Conservation (phyloP, 2,329 filamentous ascomycete species). For the Penicillium rolfsii region DNA sequence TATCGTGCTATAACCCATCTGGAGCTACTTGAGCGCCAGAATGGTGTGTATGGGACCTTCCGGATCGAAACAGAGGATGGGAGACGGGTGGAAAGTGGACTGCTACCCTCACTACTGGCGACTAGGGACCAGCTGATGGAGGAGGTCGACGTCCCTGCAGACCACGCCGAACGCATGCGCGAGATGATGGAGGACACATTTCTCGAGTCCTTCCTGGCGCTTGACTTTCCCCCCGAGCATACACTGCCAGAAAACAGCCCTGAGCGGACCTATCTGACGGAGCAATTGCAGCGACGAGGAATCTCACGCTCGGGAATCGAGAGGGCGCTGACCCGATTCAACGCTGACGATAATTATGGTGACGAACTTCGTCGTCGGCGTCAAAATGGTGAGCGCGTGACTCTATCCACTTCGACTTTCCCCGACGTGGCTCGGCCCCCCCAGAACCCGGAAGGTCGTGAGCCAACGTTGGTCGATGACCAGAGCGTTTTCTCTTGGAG, state of each 20-base stretch:
- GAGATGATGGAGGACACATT: constrained; percentile 51
- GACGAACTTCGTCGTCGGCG: constrained; percentile 44
- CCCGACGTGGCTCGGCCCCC: constrained; percentile 32
- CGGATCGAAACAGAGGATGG: constrained; percentile 49
- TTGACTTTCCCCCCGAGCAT: constrained; percentile 46
- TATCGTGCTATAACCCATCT: constrained; percentile 45
- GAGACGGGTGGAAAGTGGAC: constrained; percentile 45
- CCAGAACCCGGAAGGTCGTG: constrained; percentile 37
- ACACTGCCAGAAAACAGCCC: constrained; percentile 37
- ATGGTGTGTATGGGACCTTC: constrained; percentile 48
- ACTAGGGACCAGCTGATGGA: constrained; percentile 49
- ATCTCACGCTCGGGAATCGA: constrained; percentile 45
- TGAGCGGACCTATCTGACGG: constrained; percentile 43
- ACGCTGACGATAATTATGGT: constrained; percentile 45
- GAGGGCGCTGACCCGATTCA: constrained; percentile 43
- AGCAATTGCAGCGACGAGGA: constrained; percentile 44
- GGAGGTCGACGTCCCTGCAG: constrained; percentile 42
- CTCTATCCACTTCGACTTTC: constrained; percentile 39
- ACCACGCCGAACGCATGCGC: constrained; percentile 47
- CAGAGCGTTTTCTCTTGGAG: constrained; percentile 52
- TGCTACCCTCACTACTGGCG: constrained; percentile 48
- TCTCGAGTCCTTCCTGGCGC: constrained; percentile 47
- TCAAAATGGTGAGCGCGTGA: constrained; percentile 45
- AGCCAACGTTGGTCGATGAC: constrained; percentile 43
- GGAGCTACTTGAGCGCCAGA: constrained; percentile 45